phyloP scores from a whole-genome alignment of 768 basidiomycete genomes.

The Boletellus sp. region DNA sequence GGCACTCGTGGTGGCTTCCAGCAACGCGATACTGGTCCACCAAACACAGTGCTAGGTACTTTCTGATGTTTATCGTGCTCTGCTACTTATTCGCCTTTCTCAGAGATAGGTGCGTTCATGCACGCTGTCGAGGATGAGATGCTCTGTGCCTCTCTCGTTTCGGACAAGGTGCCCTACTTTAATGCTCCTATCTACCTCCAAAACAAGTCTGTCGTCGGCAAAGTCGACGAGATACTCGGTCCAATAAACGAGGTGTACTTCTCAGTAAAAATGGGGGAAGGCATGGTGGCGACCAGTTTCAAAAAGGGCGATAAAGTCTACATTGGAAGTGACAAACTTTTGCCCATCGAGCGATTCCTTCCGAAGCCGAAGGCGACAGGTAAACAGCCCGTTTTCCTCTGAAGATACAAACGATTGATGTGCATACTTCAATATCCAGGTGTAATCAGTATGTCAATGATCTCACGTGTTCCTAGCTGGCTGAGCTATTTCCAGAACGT shows the following conservation, averaged over 20 bases:
- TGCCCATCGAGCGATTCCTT: constrained; percentile 94
- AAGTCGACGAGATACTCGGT: constrained; percentile 98
- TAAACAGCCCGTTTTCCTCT: constrained; percentile 39
- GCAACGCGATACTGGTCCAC: constrained; percentile 73
- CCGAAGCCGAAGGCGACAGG: constrained; percentile 89
- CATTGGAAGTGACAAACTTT: constrained; percentile 94
- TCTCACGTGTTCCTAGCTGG: constrained; percentile 5
- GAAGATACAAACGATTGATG: constrained; percentile 4
- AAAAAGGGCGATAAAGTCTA: constrained; percentile 98
- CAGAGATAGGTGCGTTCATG: constrained; percentile 89
- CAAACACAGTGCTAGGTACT: constrained; percentile 71
- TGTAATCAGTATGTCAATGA: constrained; percentile 10
- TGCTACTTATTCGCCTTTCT: constrained; percentile 7
- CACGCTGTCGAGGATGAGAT: constrained; percentile 99
- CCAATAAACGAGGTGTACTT: constrained; percentile 99
- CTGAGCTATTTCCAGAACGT: constrained; percentile 42
- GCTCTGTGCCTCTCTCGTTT: constrained; percentile 82
- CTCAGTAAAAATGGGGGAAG: constrained; percentile 94
- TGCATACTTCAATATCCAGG: constrained; percentile 24
- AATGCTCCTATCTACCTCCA: constrained; percentile 97
- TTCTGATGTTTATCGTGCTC: neutral
- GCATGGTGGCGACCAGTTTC: constrained; percentile 94
- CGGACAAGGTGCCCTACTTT: constrained; percentile 96
- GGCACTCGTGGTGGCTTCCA: constrained; percentile 68
- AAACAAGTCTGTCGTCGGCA: constrained; percentile 94